Evolutionary conservation across 768 basidiomycete species (phyloP), one percentile per base, ranked within the genome.

Genomic region (Podaxis carcinomalis): DNA sequence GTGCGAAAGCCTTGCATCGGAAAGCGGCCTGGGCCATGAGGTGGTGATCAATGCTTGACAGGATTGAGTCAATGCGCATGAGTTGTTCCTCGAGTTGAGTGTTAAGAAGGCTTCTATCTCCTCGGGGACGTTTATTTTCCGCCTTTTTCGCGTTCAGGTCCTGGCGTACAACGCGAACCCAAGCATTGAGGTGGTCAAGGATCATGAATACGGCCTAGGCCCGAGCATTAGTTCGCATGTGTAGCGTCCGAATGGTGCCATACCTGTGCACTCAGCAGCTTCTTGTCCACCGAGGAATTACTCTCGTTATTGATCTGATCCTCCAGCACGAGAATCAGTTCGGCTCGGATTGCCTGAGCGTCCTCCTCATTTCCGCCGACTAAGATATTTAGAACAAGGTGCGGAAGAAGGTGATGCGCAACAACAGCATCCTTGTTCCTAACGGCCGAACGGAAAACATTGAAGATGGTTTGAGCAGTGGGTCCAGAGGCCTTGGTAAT

Each of bases 11-110:
- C 72, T 92, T 95, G 78, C 95, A 96, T 67, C 94, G 86, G 58
- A 98, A 83, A 0, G 97, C 96, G 0, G 97, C 97, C 67, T 89
- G 86, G 0, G 95, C 96, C 83, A 97, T 91, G 25, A 98, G 80
- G 61, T 89, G 87, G 63, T 89, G 85, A 62, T 96, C 87, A 63
- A 98, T 93, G 68, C 83, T 90, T 6, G 87, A 84, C 16, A 98
- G 75, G 52, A 95, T 76, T 0, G 90, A 91, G 67, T 97, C 93
- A 28, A 98, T 85, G 39, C 80, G 80, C 50, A 81, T 67, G 28
- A 94, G 82, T 64, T 89, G 87, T 42, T 85, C 82, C 64, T 85
- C 82, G 25, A 78, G 72, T 51, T 83, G 70, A 14, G 67, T 72
- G 13, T 69, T 66, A 40, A 73, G 59, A 46, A 73, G 74, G 21